phyloP scores from a whole-genome alignment of 495 filamentous ascomycete species.

The Clohesyomyces aquaticus region DNA sequence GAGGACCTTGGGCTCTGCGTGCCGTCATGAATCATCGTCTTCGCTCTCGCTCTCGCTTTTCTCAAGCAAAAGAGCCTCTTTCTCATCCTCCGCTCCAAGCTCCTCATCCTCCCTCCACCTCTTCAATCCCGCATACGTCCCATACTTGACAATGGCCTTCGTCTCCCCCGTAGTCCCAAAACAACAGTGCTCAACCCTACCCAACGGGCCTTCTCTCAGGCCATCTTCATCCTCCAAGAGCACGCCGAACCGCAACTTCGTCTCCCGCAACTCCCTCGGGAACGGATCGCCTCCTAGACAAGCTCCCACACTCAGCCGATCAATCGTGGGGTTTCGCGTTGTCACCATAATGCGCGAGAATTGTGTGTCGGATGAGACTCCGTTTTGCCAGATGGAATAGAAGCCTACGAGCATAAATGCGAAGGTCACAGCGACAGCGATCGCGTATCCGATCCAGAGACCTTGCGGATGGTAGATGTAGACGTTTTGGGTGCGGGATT shows the following conservation, averaged over 20 bases:
- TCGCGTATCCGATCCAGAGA: conserved; percentile 50
- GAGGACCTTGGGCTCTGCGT: no score
- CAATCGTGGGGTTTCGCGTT: conserved; percentile 49
- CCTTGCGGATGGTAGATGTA: conserved; percentile 43
- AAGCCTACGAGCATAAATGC: conserved; percentile 44
- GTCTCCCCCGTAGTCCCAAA: conserved; percentile 37
- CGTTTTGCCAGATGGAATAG: conserved; percentile 44
- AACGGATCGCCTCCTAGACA: conserved; percentile 51
- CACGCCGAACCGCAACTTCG: conserved; percentile 49
- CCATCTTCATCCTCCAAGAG: conserved; percentile 36
- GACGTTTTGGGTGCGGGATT: conserved; percentile 41
- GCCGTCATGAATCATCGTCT: no score
- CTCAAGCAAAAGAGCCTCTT: conserved; percentile 25
- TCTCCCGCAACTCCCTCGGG: conserved; percentile 45
- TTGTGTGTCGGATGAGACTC: conserved; percentile 47
- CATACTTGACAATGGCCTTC: conserved; percentile 39
- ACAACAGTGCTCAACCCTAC: conserved; percentile 35
- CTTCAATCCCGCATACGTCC: conserved; percentile 41
- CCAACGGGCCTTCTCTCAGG: conserved; percentile 33
- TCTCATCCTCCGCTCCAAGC: conserved; percentile 24
- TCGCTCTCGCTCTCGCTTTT: no score
- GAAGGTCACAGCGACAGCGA: conserved; percentile 43
- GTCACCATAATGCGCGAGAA: conserved; percentile 53
- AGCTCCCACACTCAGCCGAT: conserved; percentile 46
- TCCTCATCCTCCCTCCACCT: conserved; percentile 27